Percentiles rank a stretch among this genome's conserved stretches.
Conservation (phyloP, 176 grass and related monocot species). For the Aegilops speltoides region DNA sequence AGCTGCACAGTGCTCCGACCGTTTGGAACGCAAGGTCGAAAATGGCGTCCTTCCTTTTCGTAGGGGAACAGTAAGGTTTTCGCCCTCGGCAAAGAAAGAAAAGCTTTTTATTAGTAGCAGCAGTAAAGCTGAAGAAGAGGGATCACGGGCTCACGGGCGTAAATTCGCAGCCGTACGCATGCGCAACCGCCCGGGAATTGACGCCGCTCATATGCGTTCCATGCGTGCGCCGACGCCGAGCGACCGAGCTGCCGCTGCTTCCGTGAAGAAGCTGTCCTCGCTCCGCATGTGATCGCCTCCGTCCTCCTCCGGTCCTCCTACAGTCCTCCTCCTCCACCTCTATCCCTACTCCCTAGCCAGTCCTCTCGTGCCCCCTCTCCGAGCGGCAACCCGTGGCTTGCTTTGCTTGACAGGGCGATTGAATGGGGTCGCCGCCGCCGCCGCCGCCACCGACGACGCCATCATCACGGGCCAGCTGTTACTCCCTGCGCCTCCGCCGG, state of each 20-base stretch:
- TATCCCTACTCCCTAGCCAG: too few relatives aligned
- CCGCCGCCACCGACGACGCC: background rate
- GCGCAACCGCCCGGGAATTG: conserved; percentile 41
- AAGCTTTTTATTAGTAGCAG: too few relatives aligned
- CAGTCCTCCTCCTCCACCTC: background rate
- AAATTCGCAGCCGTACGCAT: background rate
- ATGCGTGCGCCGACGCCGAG: background rate
- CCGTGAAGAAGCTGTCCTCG: background rate
- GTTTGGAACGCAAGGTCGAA: background rate
- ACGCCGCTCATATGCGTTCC: conserved; percentile 65
- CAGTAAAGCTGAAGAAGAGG: too few relatives aligned
- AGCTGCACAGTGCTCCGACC: background rate
- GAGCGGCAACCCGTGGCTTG: conserved; percentile 1
- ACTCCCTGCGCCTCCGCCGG: conserved; percentile 5
- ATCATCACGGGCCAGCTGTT: conserved; percentile 15
- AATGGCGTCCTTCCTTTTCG: background rate
- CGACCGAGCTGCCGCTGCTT: background rate
- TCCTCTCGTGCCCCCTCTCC: background rate
- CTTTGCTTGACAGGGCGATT: background rate
- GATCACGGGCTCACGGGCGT: conserved; percentile 2
- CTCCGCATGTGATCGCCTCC: conserved; percentile 1
- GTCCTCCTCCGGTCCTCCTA: background rate
- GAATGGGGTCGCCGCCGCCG: conserved; percentile 70
- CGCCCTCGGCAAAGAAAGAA: too few relatives aligned
- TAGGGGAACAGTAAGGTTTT: too few relatives aligned